These are phyloP conservation scores for Pleurotus salmoneostramineus DNA, from an alignment of 768 basidiomycete genomes.

Conservation along the genomic window DNA sequence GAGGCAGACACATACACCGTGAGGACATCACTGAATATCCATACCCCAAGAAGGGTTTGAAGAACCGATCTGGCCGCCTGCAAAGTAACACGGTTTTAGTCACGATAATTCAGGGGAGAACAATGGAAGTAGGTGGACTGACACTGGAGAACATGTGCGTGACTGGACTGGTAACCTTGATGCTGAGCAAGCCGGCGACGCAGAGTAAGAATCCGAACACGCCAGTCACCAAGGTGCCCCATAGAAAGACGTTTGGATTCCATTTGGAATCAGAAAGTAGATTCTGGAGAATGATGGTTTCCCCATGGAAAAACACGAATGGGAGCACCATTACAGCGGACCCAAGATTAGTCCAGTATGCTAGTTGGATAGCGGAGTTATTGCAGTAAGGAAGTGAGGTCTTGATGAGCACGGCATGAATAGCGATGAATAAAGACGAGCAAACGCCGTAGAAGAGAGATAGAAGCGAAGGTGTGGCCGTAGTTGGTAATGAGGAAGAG, in stretches of 20 bases:
- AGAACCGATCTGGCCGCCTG: constrained; percentile 81
- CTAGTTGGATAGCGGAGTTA: constrained; percentile 69
- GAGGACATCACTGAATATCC: constrained; percentile 71
- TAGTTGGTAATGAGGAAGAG: constrained; percentile 34
- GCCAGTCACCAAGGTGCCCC: constrained; percentile 68
- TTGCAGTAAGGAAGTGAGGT: constrained; percentile 61
- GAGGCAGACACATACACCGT: constrained; percentile 49
- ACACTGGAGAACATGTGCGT: constrained; percentile 86
- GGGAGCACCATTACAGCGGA: constrained; percentile 64
- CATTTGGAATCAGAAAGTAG: constrained; percentile 37
- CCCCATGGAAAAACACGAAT: constrained; percentile 55
- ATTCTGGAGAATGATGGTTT: constrained; percentile 36
- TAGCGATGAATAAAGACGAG: constrained; percentile 71
- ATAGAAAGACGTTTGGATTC: constrained; percentile 52
- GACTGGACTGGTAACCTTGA: constrained; percentile 79
- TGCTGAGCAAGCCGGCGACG: constrained; percentile 73
- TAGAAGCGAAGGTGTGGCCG: constrained; percentile 45
- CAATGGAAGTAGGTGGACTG: constrained; percentile 21
- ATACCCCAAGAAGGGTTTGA: constrained; percentile 78
- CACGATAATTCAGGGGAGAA: constrained; percentile 1
- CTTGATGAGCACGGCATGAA: constrained; percentile 77
- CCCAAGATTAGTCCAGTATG: constrained; percentile 77
- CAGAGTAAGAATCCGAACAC: constrained; percentile 81
- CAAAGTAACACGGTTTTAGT: constrained; percentile 11
- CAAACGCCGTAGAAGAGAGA: constrained; percentile 68